Evolutionary conservation across 306 rosid species (phyloP), one percentile per base, ranked within the genome.

Genomic region (Cucurbita ficifolia): DNA sequence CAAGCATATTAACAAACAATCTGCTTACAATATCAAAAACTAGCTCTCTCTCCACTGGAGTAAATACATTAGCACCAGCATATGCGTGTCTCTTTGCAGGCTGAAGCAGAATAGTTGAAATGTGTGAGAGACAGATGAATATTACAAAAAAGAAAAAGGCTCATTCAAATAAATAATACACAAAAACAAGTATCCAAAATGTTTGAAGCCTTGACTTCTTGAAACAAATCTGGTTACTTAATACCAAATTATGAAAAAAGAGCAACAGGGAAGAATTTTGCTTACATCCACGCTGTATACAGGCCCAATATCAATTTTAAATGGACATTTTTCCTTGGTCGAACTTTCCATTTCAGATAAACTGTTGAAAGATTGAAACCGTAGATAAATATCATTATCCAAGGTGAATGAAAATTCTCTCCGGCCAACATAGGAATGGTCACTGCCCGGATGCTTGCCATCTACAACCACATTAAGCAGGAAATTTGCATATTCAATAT

Each of bases 371-470:
- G 99, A 87, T 69, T 86, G 90, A 79, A 76, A 94, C 19, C 97
- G 90, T 73, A 88, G 73, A 80, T 81, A 91, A 62, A 91, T 82
- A 54, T 94, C 92, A 59, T 87, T 81, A n/a, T 85, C 89, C 57
- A 88, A 78, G 12, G 97, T 89, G 83, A 81, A 89, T 0, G 99
- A 88, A 76, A 91, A 91, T 60, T 91, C 97, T 81, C 97, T 87
- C 68, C 96, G 81, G 64, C 92, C 82, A 54, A 89, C 69, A 64
- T 94, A 91, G 46, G 96, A 85, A 40, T 78, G 80, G 71, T 91
- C 92, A 65, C 91, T 89, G 21, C 83, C 96, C 33, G 97, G 99
- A 79, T 94, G 99, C 89, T 91, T 94, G 59, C 92, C 99, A 84
- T 94, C 99, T 89, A 78, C 79, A 82, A 70, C 45, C 42, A 65